Base-by-base conservation (phyloP, 805 yeast species). In the Starmerella gropengiesseri region DNA sequence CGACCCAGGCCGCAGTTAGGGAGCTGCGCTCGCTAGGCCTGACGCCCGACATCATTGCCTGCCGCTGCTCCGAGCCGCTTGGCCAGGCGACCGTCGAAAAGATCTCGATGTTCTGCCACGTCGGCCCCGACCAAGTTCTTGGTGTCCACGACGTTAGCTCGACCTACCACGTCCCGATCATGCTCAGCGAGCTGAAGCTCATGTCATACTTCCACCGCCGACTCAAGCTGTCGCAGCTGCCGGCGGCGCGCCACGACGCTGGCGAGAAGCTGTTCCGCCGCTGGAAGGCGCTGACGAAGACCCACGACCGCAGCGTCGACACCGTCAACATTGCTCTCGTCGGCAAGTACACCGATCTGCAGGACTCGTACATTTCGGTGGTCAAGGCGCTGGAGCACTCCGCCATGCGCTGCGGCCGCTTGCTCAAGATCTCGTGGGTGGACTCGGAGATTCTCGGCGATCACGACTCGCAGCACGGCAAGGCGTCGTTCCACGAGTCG, bases 81-180 rank as follows among this genome's bases (percentile, higher is more conserved):
- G 94, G 82, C 57, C 65, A 66, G 45, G 77, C 86, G 51, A 86
- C 95, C n/a, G 83, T 81, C 59, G 89, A 82, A 51, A 91, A 91
- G 67, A 89, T 91, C 59, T 91, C 96, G 46, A 91, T 91, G 97
- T 91, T 91, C 68, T 89, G 97, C 65, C 97, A 91, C 60, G 98
- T 91, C 54, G 96, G 95, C 23, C 83, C 94, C n/a, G 86, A 89
- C 45, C 97, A 93, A 69, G 97, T 91, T 37, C 73, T 91, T 54
- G 95, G 94, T 38, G 95, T 91, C 43, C 94, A 87, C 60, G 98
- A 91, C 64, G 94, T 91, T 55, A 83, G 82, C 68, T 84, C 95
- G 11, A 89, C 97, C 36, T 91, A 91, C 64, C 98, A 91, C 61
- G 97, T 91, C 56, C 99, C 99, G 36, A 70, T 91, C 52, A 70